Conservation (phyloP, 805 yeast species). For the Metschnikowia vanudenii region DNA sequence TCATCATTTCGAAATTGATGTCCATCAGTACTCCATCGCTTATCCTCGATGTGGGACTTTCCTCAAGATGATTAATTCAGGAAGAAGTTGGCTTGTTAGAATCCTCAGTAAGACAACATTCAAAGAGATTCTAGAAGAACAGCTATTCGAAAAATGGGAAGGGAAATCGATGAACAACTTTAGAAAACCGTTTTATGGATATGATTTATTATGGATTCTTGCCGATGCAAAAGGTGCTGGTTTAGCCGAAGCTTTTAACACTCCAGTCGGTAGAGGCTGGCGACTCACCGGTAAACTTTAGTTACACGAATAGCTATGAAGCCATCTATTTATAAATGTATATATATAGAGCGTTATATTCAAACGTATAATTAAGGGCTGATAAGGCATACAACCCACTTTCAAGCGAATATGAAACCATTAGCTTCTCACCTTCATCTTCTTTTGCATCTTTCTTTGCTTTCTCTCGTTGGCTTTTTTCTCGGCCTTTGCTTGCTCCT, state of each 20-base stretch:
- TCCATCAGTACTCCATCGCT: constrained; percentile 40
- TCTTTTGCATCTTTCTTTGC: constrained; percentile 68
- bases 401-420: not conserved
- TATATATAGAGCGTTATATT: not conserved
- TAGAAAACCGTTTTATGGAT: constrained; percentile 50
- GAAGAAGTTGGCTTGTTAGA: constrained; percentile 46
- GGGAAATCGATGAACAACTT: constrained; percentile 40
- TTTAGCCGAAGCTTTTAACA: constrained; percentile 48
- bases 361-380: not conserved
- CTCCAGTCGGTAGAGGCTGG: constrained; percentile 61
- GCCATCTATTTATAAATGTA: not conserved
- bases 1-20: constrained; percentile 42
- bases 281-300: constrained; percentile 49
- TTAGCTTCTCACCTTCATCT: constrained; percentile 49
- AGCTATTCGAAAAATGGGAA: constrained; percentile 46
- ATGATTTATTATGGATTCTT: constrained; percentile 48
- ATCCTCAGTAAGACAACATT: constrained; percentile 34
- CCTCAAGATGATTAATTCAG: constrained; percentile 43
- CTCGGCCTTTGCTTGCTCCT: constrained; percentile 75
- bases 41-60: constrained; percentile 52
- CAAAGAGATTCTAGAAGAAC: constrained; percentile 45
- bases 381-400: not conserved
- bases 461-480: constrained; percentile 79
- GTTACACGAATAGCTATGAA: not conserved
- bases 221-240: constrained; percentile 56